Conservation (phyloP, 768 basidiomycete species). For the Lactarius deliciosus region DNA sequence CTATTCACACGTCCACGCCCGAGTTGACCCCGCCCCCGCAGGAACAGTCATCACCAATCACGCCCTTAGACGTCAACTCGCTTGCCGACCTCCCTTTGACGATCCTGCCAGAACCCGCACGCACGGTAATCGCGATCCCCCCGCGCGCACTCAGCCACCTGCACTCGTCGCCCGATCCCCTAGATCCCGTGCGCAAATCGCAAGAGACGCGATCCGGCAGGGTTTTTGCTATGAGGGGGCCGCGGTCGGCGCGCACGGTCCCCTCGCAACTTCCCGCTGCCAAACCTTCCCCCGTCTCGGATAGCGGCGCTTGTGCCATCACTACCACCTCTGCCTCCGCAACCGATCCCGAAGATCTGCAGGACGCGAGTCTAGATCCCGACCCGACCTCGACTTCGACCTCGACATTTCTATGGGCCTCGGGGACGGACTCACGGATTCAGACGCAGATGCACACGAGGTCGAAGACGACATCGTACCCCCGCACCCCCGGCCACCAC, state of each 20-base stretch:
- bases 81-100: constrained; percentile 8
- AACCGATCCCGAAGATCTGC: neutral
- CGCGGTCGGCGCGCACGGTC: constrained; percentile 22
- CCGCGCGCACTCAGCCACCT: constrained; percentile 13
- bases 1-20: neutral
- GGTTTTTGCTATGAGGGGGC: constrained; percentile 19
- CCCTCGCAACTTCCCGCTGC: constrained; percentile 12
- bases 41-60: neutral
- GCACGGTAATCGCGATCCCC: constrained; percentile 6
- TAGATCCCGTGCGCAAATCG: neutral
- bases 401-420: constrained; percentile 12
- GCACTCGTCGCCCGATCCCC: neutral
- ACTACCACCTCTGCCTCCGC: neutral
- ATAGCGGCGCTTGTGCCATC: neutral
- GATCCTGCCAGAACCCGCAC: constrained; percentile 7
- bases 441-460: too few species aligned
- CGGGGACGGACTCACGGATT: too few species aligned
- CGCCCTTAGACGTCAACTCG: neutral
- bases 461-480: neutral
- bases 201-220: neutral
- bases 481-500: neutral
- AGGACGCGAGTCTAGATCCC: neutral
- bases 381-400: too few species aligned
- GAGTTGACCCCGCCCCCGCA: neutral
- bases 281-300: neutral